Conservation (phyloP, 164 flowering plant genomes). For the Euptelea pleiosperma region DNA sequence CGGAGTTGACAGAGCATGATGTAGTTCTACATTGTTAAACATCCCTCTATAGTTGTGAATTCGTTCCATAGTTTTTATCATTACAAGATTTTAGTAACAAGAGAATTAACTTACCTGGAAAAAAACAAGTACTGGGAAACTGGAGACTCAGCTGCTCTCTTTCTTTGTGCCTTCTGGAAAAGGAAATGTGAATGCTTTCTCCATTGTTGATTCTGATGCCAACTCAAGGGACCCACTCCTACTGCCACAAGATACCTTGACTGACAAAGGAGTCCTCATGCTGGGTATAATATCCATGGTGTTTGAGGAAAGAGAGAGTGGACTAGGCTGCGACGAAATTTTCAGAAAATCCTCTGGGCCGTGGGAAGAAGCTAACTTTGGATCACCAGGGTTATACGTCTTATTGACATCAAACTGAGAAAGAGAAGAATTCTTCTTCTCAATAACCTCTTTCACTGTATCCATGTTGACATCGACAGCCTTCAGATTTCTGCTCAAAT, state of each 20-base stretch:
- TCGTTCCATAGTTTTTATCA: too few relatives aligned
- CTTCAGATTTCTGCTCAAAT: constrained; percentile 17
- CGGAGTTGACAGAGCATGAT: too few relatives aligned
- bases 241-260: constrained; percentile 24
- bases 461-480: constrained; percentile 15
- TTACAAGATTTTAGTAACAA: too few relatives aligned
- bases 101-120: not conserved
- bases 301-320: constrained; percentile 15
- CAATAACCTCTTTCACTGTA: constrained; percentile 8
- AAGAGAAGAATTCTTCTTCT: constrained; percentile 9
- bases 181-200: constrained; percentile 12
- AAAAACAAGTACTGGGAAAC: not conserved
- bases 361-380: constrained; percentile 6
- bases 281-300: constrained; percentile 10
- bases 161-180: constrained; percentile 7
- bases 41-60: too few relatives aligned
- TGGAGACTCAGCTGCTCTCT: constrained; percentile 21
- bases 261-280: constrained; percentile 30
- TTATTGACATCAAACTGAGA: constrained; percentile 9
- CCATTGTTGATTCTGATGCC: constrained; percentile 17
- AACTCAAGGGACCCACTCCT: constrained; percentile 8
- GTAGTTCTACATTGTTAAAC: too few relatives aligned
- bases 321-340: constrained; percentile 9
- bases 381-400: not conserved
- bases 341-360: constrained; percentile 17